Base-by-base conservation (phyloP, 2,329 filamentous ascomycete genomes). In the Thelonectria rubi region DNA sequence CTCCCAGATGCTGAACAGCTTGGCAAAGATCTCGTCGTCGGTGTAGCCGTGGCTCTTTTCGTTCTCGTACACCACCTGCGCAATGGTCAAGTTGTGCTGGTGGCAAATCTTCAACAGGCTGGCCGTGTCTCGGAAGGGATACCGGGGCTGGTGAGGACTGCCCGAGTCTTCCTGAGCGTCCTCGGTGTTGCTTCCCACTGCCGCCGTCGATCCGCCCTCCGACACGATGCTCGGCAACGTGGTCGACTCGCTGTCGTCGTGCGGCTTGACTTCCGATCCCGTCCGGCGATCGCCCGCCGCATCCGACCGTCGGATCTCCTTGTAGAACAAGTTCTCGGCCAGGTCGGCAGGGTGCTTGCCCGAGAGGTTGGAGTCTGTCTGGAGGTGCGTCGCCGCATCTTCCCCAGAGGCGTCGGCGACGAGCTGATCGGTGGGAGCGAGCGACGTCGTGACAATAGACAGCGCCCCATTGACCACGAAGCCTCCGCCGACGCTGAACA, bases 281-380 rank as follows among this genome's bases (percentile, higher is more conserved):
- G 77, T 80, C 56, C 75, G 74, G 11, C 81, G 79, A 58, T 81
- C 78, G 37, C 80, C 80, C 0, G 78, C 79, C 2, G 81, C 81
- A 63, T 84, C 79, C 3, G 76, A 73, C 39, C 81, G 76, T 46
- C 79, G 70, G 53, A 82, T 83, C 62, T 82, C 80, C 64, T 84
- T 84, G 74, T 84, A 84, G 64, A 79, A 84, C 74, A 84, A 70
- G 63, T 84, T 84, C 65, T 84, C 81, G 1, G 80, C 80, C 67
- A 83, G 63, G 65, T 84, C 81, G n/a, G 77, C 77, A 3, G 81
- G 81, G 55, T 83, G 80, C 3, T 65, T 62, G 8, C 63, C 68
- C 8, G 64, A 49, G 9, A 37, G 53, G 7, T 72, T 58, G 7
- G 74, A 69, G 3, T 66, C 66, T 0, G 65, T 46, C 18, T 70